Conservation (phyloP, 148 eudicot species). For the Hydrangea macrophylla region DNA sequence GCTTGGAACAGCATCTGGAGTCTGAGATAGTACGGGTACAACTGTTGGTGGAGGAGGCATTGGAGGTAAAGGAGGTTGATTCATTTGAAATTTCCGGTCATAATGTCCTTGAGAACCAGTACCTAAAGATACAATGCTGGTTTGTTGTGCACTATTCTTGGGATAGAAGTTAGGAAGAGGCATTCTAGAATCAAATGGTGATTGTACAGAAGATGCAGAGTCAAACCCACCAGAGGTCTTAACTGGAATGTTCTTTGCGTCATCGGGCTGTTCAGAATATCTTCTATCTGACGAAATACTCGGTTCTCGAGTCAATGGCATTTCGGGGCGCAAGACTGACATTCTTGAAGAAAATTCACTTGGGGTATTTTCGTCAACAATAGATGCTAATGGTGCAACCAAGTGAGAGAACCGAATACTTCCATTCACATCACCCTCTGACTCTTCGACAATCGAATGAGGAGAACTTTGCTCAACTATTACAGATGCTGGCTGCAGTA, state of each 20-base stretch:
- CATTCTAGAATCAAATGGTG: conserved; percentile 42
- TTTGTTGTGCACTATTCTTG: conserved; percentile 40
- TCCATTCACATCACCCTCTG: conserved; percentile 66
- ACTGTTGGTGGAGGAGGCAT: conserved; percentile 77
- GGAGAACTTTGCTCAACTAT: conserved; percentile 65
- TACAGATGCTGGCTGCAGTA: conserved; percentile 48
- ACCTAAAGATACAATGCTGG: conserved; percentile 27
- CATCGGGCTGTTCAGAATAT: conserved; percentile 48
- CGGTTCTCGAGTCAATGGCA: conserved; percentile 70
- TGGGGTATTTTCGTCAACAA: conserved; percentile 50
- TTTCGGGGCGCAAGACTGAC: conserved; percentile 69
- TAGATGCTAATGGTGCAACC: conserved; percentile 51
- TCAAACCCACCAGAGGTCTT: conserved; percentile 35
- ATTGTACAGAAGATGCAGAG: conserved; percentile 32
- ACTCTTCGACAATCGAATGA: conserved; percentile 87
- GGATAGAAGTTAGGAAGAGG: conserved; percentile 34
- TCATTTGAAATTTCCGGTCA: conserved; percentile 56
- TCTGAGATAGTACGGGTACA: conserved; percentile 52
- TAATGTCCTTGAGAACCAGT: conserved; percentile 36
- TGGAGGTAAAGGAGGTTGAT: conserved; percentile 98
- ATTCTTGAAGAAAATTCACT: conserved; percentile 80
- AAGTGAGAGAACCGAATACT: conserved; percentile 39
- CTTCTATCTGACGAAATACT: conserved; percentile 77
- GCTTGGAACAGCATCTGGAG: conserved; percentile 37
- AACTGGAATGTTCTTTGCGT: conserved; percentile 27